Conservation (phyloP, 1,139 yeast species). For the Yamadazyma diospyri region DNA sequence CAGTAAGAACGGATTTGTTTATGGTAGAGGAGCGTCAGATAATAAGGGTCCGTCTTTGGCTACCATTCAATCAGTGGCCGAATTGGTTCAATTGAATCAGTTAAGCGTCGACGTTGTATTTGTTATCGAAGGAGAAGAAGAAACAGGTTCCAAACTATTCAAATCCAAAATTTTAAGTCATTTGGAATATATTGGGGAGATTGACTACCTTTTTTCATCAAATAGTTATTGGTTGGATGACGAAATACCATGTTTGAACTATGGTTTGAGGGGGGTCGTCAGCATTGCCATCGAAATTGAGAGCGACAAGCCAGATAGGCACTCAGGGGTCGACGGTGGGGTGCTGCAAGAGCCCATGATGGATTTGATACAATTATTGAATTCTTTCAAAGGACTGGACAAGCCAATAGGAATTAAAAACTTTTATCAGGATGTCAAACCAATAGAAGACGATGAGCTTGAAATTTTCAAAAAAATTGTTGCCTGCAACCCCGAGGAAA, state of each 20-base stretch:
- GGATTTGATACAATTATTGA: constrained; percentile 71
- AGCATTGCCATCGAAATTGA: constrained; percentile 69
- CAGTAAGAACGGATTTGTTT: constrained; percentile 79
- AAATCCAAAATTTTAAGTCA: constrained; percentile 56
- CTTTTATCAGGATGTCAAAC: constrained; percentile 21
- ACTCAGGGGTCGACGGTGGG: constrained; percentile 97
- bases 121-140: constrained; percentile 93
- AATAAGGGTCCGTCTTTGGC: constrained; percentile 95
- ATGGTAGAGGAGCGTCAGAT: constrained; percentile 92
- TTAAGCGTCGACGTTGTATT: constrained; percentile 76
- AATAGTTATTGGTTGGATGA: constrained; percentile 96
- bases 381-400: constrained; percentile 52
- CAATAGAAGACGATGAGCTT: constrained; percentile 54
- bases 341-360: constrained; percentile 83
- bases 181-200: constrained; percentile 52
- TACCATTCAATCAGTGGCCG: constrained; percentile 83
- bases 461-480: constrained; percentile 61
- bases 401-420: constrained; percentile 4
- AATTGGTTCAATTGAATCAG: constrained; percentile 48
- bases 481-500: constrained; percentile 19
- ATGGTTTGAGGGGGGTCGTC: constrained; percentile 89
- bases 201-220: constrained; percentile 87
- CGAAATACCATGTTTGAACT: constrained; percentile 82
- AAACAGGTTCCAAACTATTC: constrained; percentile 86
- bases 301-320: constrained; percentile 81